phyloP scores from a whole-genome alignment of 2,329 filamentous ascomycete genomes.

The Achaetomium macrosporum region DNA sequence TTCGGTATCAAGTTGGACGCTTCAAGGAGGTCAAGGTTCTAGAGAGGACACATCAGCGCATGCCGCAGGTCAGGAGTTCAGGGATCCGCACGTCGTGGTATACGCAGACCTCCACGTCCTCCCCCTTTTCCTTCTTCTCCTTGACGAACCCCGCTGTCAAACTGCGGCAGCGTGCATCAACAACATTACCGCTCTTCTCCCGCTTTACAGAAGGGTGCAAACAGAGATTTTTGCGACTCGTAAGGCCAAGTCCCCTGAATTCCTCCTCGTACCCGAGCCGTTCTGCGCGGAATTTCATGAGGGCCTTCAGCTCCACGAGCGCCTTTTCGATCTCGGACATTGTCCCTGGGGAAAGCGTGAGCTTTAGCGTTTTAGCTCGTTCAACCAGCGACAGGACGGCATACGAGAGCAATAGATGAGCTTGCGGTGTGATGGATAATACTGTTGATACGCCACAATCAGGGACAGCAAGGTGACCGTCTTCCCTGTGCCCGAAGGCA shows the following conservation, averaged over 20 bases:
- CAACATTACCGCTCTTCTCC: slow-evolving; percentile 89
- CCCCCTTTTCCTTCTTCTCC: slow-evolving; percentile 92
- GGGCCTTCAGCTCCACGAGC: slow-evolving; percentile 76
- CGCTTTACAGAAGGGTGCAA: slow-evolving; percentile 92
- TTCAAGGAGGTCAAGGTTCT: slow-evolving; percentile 91
- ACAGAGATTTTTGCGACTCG: slow-evolving; percentile 95
- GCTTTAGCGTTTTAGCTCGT: background rate
- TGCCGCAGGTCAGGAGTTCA: background rate
- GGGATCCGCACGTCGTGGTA: slow-evolving; percentile 70
- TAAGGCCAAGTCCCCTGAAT: slow-evolving; percentile 84
- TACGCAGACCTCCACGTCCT: slow-evolving; percentile 88
- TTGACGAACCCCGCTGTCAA: slow-evolving; percentile 95
- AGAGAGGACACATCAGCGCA: slow-evolving; percentile 7
- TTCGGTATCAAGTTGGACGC: slow-evolving; percentile 91
- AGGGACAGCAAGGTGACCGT: slow-evolving; percentile 91
- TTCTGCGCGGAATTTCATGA: slow-evolving; percentile 92
- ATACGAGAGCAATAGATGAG: slow-evolving; percentile 94
- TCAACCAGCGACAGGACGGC: slow-evolving; percentile 3
- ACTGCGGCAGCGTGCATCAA: slow-evolving; percentile 93
- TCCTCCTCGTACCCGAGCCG: slow-evolving; percentile 89
- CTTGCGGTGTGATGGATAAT: slow-evolving; percentile 88
- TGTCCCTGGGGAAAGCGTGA: slow-evolving; percentile 49
- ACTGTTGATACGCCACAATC: slow-evolving; percentile 93
- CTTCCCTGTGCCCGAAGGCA: slow-evolving; percentile 98
- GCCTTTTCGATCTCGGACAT: slow-evolving; percentile 99